Base-by-base conservation (phyloP, 2,329 filamentous ascomycete species). In the Colletotrichum godetiae region DNA sequence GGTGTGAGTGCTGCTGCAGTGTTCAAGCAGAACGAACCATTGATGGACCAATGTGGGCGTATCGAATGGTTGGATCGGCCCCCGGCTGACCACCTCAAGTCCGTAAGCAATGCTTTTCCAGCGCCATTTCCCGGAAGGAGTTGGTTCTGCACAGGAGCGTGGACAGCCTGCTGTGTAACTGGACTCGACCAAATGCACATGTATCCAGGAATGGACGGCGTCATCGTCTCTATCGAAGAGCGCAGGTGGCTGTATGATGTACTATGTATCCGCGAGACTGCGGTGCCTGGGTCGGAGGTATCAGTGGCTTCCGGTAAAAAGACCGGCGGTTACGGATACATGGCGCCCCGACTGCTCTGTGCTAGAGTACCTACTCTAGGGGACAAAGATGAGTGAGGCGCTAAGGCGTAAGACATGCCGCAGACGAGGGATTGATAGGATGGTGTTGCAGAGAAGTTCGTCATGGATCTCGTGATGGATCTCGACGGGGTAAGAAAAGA, bases 81-180 rank as follows among this genome's bases (percentile, higher is more conserved):
- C 29, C 22, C 35, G n/a, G 58, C 58, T n/a, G 31, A 55, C 49
- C 15, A 27, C 22, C 19, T 27, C 5, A 64, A 35, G 12, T 22
- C 11, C 27, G 37, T 19, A 24, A 56, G 52, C 33, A 56, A 29
- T 13, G 52, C 33, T 56, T 42, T 31, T 57, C 33, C 62, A 24
- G 33, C 27, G 27, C 27, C 22, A 56, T 29, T 56, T 56, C 12
- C 53, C 29, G n/a, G 52, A 65, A 19, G 11, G 49, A 46, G 31
- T 67, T n/a, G 31, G 27, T 59, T 69, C 53, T 63, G 65, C 59
- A 22, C 58, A 56, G 33, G 31, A 49, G 65, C 53, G 42, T 62
- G 53, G 53, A 53, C 56, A 42, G 46, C 19, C 68, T 68, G 68
- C 29, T 52, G 64, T 62, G 68, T 62, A 46, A 72, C 58, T 27